Conservation (phyloP, 208 protist genomes). For the Wallacemonas sp. region DNA sequence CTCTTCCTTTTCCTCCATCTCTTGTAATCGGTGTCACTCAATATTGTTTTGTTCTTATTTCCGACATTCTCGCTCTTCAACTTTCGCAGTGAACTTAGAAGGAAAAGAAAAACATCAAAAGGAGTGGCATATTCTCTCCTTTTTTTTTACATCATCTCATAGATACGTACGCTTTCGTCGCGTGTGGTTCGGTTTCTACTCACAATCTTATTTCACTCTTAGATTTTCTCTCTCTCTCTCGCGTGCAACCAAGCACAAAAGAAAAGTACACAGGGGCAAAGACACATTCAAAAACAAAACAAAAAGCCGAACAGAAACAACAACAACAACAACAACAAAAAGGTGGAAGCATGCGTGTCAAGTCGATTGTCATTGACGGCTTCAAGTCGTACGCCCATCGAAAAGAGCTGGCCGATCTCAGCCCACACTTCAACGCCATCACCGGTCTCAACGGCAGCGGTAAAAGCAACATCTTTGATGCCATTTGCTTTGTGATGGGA, state of each 20-base stretch:
- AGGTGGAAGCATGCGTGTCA: constrained; percentile 97
- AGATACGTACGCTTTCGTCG: too few species aligned
- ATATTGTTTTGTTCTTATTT: background rate
- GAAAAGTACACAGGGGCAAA: background rate
- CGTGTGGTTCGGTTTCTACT: background rate
- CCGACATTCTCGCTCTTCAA: background rate
- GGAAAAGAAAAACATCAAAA: too few species aligned
- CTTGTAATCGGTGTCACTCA: too few species aligned
- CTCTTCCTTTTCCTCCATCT: too few species aligned
- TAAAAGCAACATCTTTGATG: constrained; percentile 99
- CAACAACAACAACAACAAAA: background rate
- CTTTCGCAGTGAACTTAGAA: too few species aligned
- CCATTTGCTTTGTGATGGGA: constrained; percentile 99
- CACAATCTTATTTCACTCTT: background rate
- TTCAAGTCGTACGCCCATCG: constrained; percentile 99
- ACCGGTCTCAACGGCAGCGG: constrained; percentile 99
- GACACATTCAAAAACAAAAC: background rate
- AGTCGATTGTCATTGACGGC: constrained; percentile 99
- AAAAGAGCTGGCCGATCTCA: constrained; percentile 96
- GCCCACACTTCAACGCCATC: constrained; percentile 99
- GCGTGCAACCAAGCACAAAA: too few species aligned
- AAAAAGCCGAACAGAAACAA: background rate
- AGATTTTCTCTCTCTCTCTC: background rate
- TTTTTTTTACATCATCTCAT: too few species aligned
- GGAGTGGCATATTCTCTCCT: too few species aligned